Evolutionary conservation across 768 basidiomycete genomes (phyloP), one percentile per base, ranked within the genome.

Genomic region (Kwoniella bestiolae): DNA sequence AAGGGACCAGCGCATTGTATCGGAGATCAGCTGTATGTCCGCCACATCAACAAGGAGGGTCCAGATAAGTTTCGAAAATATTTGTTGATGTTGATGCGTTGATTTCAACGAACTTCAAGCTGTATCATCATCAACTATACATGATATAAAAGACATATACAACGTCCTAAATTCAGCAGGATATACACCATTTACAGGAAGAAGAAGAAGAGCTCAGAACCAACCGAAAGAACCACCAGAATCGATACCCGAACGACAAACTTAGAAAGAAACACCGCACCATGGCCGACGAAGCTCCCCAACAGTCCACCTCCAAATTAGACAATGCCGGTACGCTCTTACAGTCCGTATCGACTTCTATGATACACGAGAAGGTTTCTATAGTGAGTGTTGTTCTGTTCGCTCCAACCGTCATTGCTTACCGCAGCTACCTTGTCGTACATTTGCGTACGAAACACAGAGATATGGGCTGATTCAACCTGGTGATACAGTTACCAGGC

Each of bases 401-500:
- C n/a, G 52, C 2, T 55, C 58, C 31, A 23, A 29, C 25, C 1
- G 11, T 16, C 16, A 38, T 38, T n/a, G n/a, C n/a, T n/a, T n/a
- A n/a, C n/a, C n/a, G n/a, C n/a, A n/a, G n/a, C n/a, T n/a, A n/a
- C n/a, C n/a, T n/a, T n/a, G n/a, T n/a, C n/a, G n/a, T n/a, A n/a
- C n/a, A n/a, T n/a, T n/a, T n/a, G n/a, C n/a, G n/a, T 21, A 47
- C 6, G 21, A 23, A 6, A 21, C 8, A 47, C 11, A 12, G 46
- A 41, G 38, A 41, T 41, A 18, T 8, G 38, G 18, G 8, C 46
- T 47, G 46, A 47, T 21, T 6, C 23, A 6, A 21, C 21, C 21
- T 47, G 21, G 6, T 23, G 21, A 5, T 38, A 50, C 72, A 97
- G 94, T 86, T 98, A 82, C 89, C 89, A 71, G 91, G 92, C 60